Evolutionary conservation across 2,329 filamentous ascomycete genomes (phyloP).

Genomic region (Neopestalotiopsis rosae): DNA sequence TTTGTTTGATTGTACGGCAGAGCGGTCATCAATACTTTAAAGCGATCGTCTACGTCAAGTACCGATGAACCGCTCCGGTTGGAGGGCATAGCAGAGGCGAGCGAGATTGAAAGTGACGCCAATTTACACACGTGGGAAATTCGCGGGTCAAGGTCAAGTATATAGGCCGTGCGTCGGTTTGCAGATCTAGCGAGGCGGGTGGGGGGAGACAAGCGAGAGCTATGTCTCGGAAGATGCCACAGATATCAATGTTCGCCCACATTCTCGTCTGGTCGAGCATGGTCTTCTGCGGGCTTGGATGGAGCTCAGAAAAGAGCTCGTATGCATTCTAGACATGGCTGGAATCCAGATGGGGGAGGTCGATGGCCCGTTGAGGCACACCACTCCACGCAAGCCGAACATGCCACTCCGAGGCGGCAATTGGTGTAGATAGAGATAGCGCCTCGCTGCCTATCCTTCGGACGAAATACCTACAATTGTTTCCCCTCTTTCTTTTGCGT

Average conservation of each 20-base stretch:
- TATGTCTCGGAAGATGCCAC: conserved; percentile 6
- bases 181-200: conserved; percentile 2
- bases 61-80: conserved; percentile 7
- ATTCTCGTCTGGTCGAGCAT: neutral
- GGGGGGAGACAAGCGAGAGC: neutral
- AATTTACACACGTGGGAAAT: conserved; percentile 2
- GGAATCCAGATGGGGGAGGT: neutral
- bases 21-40: neutral
- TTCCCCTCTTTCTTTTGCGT: neutral
- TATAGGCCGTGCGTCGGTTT: conserved; percentile 1
- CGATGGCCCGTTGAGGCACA: neutral
- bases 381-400: neutral
- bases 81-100: conserved; percentile 7
- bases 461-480: neutral
- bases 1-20: neutral
- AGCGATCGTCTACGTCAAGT: neutral
- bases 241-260: neutral
- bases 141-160: neutral
- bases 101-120: conserved; percentile 8
- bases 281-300: neutral
- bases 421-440: neutral
- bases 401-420: conserved; percentile 1
- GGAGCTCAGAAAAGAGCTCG: neutral
- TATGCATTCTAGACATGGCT: neutral
- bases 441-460: neutral